Evolutionary conservation across 208 protist species (phyloP).

Genomic region (Trypanosoma brucei): DNA sequence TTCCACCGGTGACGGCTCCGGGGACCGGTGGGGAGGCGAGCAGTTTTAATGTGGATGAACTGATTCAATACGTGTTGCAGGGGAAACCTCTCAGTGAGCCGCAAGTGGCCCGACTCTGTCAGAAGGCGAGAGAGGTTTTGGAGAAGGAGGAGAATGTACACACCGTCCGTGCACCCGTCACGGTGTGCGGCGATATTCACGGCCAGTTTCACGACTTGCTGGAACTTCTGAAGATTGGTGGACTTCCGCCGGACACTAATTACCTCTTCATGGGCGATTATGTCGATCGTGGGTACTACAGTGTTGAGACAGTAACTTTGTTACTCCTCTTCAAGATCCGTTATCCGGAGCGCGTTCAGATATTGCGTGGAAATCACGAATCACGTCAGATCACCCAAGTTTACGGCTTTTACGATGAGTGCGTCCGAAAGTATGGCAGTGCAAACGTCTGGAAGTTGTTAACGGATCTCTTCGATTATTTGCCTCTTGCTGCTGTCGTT

Average conservation of each 20-base stretch:
- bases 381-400: slow-evolving; percentile 97
- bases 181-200: slow-evolving; percentile 95
- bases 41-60: slow-evolving; percentile 84
- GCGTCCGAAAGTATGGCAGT: slow-evolving; percentile 96
- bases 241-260: slow-evolving; percentile 95
- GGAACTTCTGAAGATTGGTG: slow-evolving; percentile 97
- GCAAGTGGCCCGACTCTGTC: slow-evolving; percentile 82
- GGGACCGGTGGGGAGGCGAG: slow-evolving; percentile 17
- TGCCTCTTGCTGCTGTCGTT: slow-evolving; percentile 97
- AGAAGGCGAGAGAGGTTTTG: slow-evolving; percentile 91
- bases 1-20: neutral
- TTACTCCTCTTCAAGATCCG: slow-evolving; percentile 94
- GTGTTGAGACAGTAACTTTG: slow-evolving; percentile 91
- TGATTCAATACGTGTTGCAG: slow-evolving; percentile 84
- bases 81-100: slow-evolving; percentile 87
- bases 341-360: slow-evolving; percentile 94
- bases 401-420: slow-evolving; percentile 99
- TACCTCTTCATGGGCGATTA: slow-evolving; percentile 98
- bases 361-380: slow-evolving; percentile 98
- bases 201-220: slow-evolving; percentile 98
- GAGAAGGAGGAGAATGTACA: slow-evolving; percentile 93
- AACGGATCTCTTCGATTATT: slow-evolving; percentile 98
- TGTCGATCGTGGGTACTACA: slow-evolving; percentile 95
- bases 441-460: slow-evolving; percentile 96
- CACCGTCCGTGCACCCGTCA: slow-evolving; percentile 85